Conservation (phyloP, 208 protist species). For the Tritrichomonas musculus region DNA sequence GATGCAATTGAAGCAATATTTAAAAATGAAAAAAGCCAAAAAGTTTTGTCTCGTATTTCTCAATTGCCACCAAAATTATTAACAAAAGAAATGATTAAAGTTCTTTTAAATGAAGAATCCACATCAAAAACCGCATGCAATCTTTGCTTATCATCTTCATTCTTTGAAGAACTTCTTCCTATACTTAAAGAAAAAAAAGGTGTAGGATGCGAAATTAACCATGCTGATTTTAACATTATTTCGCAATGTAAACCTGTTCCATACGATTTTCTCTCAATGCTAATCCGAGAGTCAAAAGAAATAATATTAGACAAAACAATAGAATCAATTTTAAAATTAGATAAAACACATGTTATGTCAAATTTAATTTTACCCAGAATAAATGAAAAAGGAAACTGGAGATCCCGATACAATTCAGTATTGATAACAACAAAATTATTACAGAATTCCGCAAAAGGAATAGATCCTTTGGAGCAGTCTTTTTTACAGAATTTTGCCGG, state of each 20-base stretch:
- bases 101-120: neutral
- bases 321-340: neutral
- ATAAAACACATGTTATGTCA: neutral
- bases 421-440: neutral
- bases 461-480: neutral
- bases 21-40: neutral
- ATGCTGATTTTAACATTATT: neutral
- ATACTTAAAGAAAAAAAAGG: neutral
- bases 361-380: neutral
- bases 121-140: neutral
- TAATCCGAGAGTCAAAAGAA: neutral
- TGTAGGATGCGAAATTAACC: neutral
- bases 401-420: neutral
- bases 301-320: neutral
- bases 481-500: neutral
- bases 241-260: neutral
- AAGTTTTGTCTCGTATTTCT: neutral
- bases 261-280: neutral
- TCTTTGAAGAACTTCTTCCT: neutral
- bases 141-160: neutral
- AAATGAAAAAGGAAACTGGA: neutral
- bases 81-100: neutral
- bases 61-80: neutral
- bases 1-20: neutral
- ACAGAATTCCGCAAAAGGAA: neutral